These are phyloP conservation scores for Penicillium crystallinum DNA, from an alignment of 495 filamentous ascomycete genomes.

Conservation along the genomic window DNA sequence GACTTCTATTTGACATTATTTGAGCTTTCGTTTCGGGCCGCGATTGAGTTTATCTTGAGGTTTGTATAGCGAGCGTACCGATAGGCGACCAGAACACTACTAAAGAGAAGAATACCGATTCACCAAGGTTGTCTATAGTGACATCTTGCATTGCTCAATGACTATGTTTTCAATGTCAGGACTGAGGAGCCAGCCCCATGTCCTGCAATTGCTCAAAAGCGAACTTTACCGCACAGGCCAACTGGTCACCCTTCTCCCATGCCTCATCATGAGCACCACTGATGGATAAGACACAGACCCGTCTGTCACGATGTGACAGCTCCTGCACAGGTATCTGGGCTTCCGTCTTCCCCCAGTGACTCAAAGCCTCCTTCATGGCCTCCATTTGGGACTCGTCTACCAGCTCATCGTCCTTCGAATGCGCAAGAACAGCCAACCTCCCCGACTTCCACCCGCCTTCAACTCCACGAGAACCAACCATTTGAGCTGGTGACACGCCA, in stretches of 20 bases:
- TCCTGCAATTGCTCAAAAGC: constrained; percentile 29
- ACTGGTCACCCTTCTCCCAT: constrained; percentile 47
- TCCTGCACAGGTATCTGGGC: constrained; percentile 25
- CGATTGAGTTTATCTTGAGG: background rate
- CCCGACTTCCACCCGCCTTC: constrained; percentile 38
- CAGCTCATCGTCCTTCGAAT: constrained; percentile 57
- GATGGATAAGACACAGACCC: constrained; percentile 38
- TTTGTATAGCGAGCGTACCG: background rate
- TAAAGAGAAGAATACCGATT: background rate
- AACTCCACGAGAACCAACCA: constrained; percentile 27
- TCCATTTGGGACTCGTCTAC: constrained; percentile 51
- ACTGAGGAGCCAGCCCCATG: constrained; percentile 21
- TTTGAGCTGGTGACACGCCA: constrained; percentile 45
- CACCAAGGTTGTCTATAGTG: background rate
- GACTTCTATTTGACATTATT: background rate
- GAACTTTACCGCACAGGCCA: constrained; percentile 39
- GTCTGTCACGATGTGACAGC: constrained; percentile 41
- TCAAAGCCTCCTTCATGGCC: constrained; percentile 39
- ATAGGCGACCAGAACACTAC: too few relatives aligned
- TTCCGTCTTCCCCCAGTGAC: constrained; percentile 22
- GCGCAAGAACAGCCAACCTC: constrained; percentile 50
- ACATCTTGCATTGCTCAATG: background rate
- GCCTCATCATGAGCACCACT: constrained; percentile 60
- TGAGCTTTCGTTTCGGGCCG: too few relatives aligned
- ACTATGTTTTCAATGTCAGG: background rate